A percentile compares a stretch with the other conserved stretches of the same genome.
phyloP scores from a whole-genome alignment of 2,329 filamentous ascomycete genomes.

The Arthrobotrys iridis region DNA sequence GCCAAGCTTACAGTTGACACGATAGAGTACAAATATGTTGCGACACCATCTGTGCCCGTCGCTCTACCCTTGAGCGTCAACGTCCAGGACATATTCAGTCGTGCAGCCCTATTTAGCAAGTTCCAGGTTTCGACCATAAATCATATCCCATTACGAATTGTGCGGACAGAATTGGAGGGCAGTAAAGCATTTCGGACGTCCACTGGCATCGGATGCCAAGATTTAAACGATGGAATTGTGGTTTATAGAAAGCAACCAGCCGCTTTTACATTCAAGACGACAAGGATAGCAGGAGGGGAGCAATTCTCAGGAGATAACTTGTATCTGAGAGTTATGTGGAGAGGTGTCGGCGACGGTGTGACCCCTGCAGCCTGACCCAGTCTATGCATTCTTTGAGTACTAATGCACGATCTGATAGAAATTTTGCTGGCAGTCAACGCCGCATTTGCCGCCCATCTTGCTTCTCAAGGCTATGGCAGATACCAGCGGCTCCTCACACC shows the following conservation, averaged over 20 bases:
- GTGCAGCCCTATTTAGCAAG: constrained; percentile 80
- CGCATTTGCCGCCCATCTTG: constrained; percentile 21
- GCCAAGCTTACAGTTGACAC: constrained; percentile 27
- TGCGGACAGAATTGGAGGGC: constrained; percentile 74
- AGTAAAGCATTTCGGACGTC: constrained; percentile 75
- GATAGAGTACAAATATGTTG: constrained; percentile 35
- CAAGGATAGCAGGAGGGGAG: constrained; percentile 31
- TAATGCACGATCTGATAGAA: constrained; percentile 11
- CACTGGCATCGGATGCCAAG: constrained; percentile 63
- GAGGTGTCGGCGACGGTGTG: constrained; percentile 26
- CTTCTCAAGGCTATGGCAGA: constrained; percentile 6
- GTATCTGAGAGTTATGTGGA: constrained; percentile 61
- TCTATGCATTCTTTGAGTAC: background rate
- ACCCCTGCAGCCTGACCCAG: constrained; percentile 30
- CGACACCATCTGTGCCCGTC: constrained; percentile 68
- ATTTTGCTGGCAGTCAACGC: constrained; percentile 31
- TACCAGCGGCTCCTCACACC: constrained; percentile 63
- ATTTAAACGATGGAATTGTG: constrained; percentile 48
- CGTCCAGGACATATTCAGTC: constrained; percentile 94
- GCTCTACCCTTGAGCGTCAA: constrained; percentile 90
- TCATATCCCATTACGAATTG: constrained; percentile 76
- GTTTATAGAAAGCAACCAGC: constrained; percentile 64
- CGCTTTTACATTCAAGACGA: constrained; percentile 33
- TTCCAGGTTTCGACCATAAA: constrained; percentile 85
- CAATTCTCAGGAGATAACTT: constrained; percentile 64